Evolutionary conservation across 352 stramenopile genomes (phyloP).

Genomic region (Globisporangium cylindrosporum): DNA sequence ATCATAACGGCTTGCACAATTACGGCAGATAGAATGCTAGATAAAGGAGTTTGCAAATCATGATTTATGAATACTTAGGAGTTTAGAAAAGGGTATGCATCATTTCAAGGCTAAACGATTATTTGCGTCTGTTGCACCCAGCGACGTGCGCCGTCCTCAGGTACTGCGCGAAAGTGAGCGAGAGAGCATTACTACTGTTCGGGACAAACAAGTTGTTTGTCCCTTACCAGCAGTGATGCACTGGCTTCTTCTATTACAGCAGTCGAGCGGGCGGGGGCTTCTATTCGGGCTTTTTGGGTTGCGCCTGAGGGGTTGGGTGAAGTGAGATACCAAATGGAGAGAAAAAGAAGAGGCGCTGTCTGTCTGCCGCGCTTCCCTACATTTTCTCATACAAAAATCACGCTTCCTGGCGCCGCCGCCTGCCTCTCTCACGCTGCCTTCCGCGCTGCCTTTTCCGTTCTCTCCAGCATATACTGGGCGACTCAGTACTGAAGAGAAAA

Average conservation of each 20-base stretch:
- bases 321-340: background rate
- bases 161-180: background rate
- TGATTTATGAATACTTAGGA: background rate
- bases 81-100: background rate
- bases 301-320: background rate
- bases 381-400: conserved; percentile 2
- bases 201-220: background rate
- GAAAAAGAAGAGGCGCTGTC: background rate
- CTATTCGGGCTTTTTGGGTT: background rate
- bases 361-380: background rate
- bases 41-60: background rate
- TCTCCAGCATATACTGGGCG: background rate
- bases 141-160: background rate
- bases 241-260: background rate
- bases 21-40: background rate
- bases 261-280: background rate
- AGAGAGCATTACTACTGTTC: background rate
- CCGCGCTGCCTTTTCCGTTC: background rate
- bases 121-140: background rate
- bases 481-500: background rate
- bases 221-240: background rate
- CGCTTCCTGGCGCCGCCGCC: background rate
- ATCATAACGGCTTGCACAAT: background rate
- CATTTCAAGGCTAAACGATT: background rate
- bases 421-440: background rate